Base-by-base conservation (phyloP, 805 yeast species). In the Yarrowia phangngaensis region DNA sequence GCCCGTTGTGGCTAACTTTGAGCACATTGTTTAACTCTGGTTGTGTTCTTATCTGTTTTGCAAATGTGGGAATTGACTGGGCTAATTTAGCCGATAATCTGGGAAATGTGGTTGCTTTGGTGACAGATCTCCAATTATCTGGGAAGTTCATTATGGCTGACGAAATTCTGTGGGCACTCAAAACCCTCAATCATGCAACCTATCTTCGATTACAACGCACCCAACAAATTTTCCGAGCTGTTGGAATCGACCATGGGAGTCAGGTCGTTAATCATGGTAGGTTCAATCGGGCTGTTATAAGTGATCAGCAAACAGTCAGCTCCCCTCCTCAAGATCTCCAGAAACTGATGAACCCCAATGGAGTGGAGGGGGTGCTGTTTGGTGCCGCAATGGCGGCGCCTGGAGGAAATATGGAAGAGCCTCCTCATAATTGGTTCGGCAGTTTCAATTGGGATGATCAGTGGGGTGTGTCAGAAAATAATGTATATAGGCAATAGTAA, bases 161-260 rank as follows among this genome's bases (percentile, higher is more conserved):
- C 33, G 84, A 79, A 58, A 75, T 81, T 56, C 56, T 76, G n/a
- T 79, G 84, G 84, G 78, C 75, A 2, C 56, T 79, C 31, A 76
- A 76, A 53, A 74, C 72, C 68, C 63, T 76, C 52, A 77, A 76
- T 56, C 75, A 73, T 52, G 69, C 78, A 56, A 62, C 74, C 35
- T 61, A 71, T n/a, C 60, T 74, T 43, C 63, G 76, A 36, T 62
- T 75, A 47, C 60, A 67, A 35, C 71, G 71, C 47, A 67, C 74
- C n/a, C 59, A 68, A 8, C 53, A 60, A 8, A 58, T 58, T 1
- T 60, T 79, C 40, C 50, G 55, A n/a, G 57, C 56, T 3, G 61
- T 73, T 15, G 82, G 82, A 0, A 67, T 69, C 3, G 78, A 76
- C 55, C 79, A 72, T 54, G 82, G 81, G 1, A 66, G 78, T 12